A percentile compares a stretch with the other conserved stretches of the same genome.
These are phyloP conservation scores for Cladorrhinum sp. DNA, from an alignment of 2,329 filamentous ascomycete genomes.

Conservation along the genomic window DNA sequence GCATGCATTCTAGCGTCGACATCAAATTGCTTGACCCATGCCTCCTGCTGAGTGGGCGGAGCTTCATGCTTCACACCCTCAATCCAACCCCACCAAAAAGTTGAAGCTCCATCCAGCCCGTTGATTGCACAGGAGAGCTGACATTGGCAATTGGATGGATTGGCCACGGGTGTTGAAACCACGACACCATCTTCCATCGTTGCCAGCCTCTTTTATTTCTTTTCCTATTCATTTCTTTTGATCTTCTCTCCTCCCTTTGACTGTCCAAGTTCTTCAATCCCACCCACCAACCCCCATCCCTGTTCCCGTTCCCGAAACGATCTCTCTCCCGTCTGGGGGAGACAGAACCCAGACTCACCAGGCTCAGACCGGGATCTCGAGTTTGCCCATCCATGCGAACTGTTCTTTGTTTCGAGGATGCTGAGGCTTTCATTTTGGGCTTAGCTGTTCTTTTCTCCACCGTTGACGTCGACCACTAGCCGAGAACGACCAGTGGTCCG, in stretches of 20 bases:
- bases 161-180: neutral
- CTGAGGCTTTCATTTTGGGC: slow-evolving; percentile 4
- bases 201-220: slow-evolving; percentile 4
- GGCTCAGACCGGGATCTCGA: neutral
- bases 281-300: slow-evolving; percentile 3
- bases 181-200: slow-evolving; percentile 11
- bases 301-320: slow-evolving; percentile 1
- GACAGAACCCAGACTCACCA: neutral
- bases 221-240: neutral
- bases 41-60: slow-evolving; percentile 18
- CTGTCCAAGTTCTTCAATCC: slow-evolving; percentile 16
- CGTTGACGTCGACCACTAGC: slow-evolving; percentile 10
- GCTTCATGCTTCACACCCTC: slow-evolving; percentile 21
- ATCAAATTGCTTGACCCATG: slow-evolving; percentile 22
- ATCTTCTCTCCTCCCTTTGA: slow-evolving; percentile 1
- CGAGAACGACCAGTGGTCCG: slow-evolving; percentile 13
- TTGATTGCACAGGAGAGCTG: neutral
- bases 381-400: slow-evolving; percentile 8
- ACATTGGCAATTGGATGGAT: neutral
- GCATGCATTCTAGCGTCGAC: slow-evolving; percentile 6
- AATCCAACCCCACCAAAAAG: slow-evolving; percentile 15
- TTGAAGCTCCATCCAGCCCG: neutral
- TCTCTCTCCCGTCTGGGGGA: neutral
- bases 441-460: slow-evolving; percentile 7
- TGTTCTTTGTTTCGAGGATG: slow-evolving; percentile 17